A percentile compares a stretch with the other conserved stretches of the same genome.
phyloP scores from a whole-genome alignment of 345 rosid genomes.

The Brassica incana region DNA sequence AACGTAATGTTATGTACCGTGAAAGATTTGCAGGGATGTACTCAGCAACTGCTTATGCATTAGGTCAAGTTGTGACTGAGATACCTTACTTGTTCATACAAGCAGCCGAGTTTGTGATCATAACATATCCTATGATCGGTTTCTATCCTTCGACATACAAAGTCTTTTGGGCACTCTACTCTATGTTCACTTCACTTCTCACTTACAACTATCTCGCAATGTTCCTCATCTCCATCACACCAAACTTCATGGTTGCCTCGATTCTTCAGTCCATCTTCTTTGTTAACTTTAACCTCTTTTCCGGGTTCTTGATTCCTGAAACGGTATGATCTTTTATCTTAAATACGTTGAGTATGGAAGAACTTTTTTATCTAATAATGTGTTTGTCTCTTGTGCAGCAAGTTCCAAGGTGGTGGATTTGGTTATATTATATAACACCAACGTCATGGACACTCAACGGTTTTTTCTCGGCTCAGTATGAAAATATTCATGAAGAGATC shows the following conservation, averaged over 20 bases:
- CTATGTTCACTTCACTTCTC: slow-evolving; percentile 54
- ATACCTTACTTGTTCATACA: slow-evolving; percentile 61
- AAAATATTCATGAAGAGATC: slow-evolving; percentile 52
- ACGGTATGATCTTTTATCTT: slow-evolving; percentile 51
- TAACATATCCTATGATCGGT: slow-evolving; percentile 80
- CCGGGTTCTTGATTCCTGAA: slow-evolving; percentile 67
- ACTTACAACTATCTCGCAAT: slow-evolving; percentile 69
- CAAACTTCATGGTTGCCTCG: slow-evolving; percentile 60
- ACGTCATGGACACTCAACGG: slow-evolving; percentile 78
- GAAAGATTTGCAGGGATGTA: slow-evolving; percentile 91
- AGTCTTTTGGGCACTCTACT: slow-evolving; percentile 68
- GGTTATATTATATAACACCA: slow-evolving; percentile 66
- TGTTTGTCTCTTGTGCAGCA: slow-evolving; percentile 42
- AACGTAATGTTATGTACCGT: slow-evolving; percentile 66
- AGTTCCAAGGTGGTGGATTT: slow-evolving; percentile 84
- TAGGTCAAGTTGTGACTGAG: slow-evolving; percentile 75
- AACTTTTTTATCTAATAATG: neutral
- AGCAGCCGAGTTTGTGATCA: slow-evolving; percentile 40
- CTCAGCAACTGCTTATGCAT: slow-evolving; percentile 64
- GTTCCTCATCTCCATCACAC: slow-evolving; percentile 67
- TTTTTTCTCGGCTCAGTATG: slow-evolving; percentile 72
- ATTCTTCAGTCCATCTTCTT: slow-evolving; percentile 49
- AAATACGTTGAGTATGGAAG: neutral
- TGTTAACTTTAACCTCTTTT: slow-evolving; percentile 53
- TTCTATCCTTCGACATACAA: slow-evolving; percentile 52